These are phyloP conservation scores for Globisporangium cystogenes DNA, from an alignment of 352 stramenopile species.

Conservation along the genomic window DNA sequence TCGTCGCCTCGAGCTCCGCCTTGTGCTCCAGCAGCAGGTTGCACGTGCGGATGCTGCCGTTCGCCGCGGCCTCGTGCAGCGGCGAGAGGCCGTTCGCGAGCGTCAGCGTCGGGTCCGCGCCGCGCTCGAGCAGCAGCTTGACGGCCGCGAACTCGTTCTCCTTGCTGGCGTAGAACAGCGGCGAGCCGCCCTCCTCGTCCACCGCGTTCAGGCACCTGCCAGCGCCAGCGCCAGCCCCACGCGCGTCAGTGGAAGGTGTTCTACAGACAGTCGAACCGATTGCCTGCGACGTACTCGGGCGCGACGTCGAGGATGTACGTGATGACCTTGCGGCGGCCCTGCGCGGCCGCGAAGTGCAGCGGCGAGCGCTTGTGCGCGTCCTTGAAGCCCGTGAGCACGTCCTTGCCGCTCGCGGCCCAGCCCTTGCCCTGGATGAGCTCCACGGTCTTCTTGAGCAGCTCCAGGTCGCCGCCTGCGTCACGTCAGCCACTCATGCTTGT, in stretches of 20 bases:
- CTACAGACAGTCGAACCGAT: too few species aligned
- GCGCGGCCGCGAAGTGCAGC: constrained; percentile 74
- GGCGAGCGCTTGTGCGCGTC: constrained; percentile 77
- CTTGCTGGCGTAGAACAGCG: constrained; percentile 65
- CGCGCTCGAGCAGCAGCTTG: constrained; percentile 54
- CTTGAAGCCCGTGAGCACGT: constrained; percentile 67
- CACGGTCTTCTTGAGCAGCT: constrained; percentile 60
- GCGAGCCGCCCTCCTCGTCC: constrained; percentile 68
- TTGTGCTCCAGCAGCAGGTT: constrained; percentile 52
- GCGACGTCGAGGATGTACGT: constrained; percentile 60
- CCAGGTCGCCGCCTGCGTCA: constrained; percentile 61
- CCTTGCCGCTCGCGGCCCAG: constrained; percentile 41
- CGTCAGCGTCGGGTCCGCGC: constrained; percentile 43
- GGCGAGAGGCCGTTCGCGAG: constrained; percentile 57
- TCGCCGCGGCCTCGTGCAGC: constrained; percentile 67
- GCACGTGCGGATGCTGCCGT: constrained; percentile 54
- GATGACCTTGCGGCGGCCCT: constrained; percentile 73
- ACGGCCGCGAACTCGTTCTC: constrained; percentile 74
- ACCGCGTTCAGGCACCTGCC: constrained; percentile 33
- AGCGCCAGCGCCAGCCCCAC: constrained; percentile 7
- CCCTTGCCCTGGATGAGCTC: constrained; percentile 53
- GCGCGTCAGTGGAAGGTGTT: too few species aligned
- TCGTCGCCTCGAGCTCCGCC: constrained; percentile 48
- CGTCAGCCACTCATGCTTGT: too few species aligned
- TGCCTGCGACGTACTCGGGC: constrained; percentile 32